Evolutionary conservation across 2,329 filamentous ascomycete genomes (phyloP), one percentile per base, ranked within the genome.

Genomic region (Thelonectria blattea): DNA sequence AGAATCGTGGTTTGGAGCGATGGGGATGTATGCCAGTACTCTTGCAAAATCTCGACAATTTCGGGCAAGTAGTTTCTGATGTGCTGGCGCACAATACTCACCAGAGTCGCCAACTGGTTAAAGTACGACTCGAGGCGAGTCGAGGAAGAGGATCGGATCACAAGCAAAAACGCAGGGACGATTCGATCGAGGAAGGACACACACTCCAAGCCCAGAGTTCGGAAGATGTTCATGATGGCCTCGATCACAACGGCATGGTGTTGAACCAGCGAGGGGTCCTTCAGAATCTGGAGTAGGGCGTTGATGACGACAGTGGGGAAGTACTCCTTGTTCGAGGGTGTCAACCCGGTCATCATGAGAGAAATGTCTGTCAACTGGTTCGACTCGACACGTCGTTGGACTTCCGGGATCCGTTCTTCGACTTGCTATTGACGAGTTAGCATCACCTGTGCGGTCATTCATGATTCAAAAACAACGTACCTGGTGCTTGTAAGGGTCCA

Each of bases 231-330:
- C 88, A 99, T 98, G 69, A 99, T 96, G 5, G 95, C 95, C 74
- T 98, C 95, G 52, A 99, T 95, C 14, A 98, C 94, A 11, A 90
- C 88, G 4, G 93, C 94, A 71, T 99, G 96, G 70, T 97, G 94
- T 71, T 96, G 91, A 12, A 90, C 87, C 5, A 99, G 82, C 0
- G 95, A 98, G 24, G 89, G 88, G 68, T 99, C 95, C 71, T 94
- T 96, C 37, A 99, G 79, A 66, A 99, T 93, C 58, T 93, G 90
- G 71, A 99, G 88, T 11, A 99, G 84, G 2, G 95, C 96, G 71
- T 97, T 97, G 73, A 99, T 97, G 48, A 97, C 95, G 17, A 99
- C 93, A 0, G 95, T 99, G 1, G 95, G 95, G 72, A 97, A 99
- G 76, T 99, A 99, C 71, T 99, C 95, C 72, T 99, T 97, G 72